Percentiles rank a stretch among this genome's conserved stretches.
These are phyloP conservation scores for Silene vulgaris DNA, from an alignment of 179 eudicot genomes.

Conservation along the genomic window DNA sequence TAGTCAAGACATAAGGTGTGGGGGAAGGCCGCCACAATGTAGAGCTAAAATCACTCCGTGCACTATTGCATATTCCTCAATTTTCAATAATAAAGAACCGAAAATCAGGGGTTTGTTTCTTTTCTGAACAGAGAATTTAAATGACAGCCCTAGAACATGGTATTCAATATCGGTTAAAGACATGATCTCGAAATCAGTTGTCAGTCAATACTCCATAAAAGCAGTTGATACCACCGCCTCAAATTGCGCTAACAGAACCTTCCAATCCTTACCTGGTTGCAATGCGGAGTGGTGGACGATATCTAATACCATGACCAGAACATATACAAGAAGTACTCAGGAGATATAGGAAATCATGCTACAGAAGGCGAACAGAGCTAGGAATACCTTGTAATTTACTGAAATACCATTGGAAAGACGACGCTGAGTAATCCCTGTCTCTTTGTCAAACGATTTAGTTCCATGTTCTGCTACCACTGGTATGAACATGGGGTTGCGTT, in stretches of 20 bases:
- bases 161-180: too few relatives aligned
- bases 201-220: too few relatives aligned
- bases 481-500: constrained; percentile 56
- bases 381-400: constrained; percentile 82
- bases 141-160: not conserved
- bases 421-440: constrained; percentile 79
- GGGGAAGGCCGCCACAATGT: not conserved
- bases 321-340: not conserved
- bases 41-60: constrained; percentile 1
- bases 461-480: constrained; percentile 34
- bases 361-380: constrained; percentile 2
- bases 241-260: too few relatives aligned
- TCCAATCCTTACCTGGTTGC: too few relatives aligned
- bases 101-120: not conserved
- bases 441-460: constrained; percentile 56
- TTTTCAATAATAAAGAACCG: constrained; percentile 6
- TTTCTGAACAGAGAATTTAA: constrained; percentile 4
- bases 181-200: too few relatives aligned
- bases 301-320: not conserved
- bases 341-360: constrained; percentile 5
- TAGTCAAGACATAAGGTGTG: not conserved
- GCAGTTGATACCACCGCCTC: too few relatives aligned
- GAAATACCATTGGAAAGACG: constrained; percentile 94
- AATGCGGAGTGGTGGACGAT: not conserved
- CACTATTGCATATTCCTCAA: not conserved